These are phyloP conservation scores for Ustilago cynodontis DNA, from an alignment of 1,284 basidiomycete genomes.

Conservation along the genomic window DNA sequence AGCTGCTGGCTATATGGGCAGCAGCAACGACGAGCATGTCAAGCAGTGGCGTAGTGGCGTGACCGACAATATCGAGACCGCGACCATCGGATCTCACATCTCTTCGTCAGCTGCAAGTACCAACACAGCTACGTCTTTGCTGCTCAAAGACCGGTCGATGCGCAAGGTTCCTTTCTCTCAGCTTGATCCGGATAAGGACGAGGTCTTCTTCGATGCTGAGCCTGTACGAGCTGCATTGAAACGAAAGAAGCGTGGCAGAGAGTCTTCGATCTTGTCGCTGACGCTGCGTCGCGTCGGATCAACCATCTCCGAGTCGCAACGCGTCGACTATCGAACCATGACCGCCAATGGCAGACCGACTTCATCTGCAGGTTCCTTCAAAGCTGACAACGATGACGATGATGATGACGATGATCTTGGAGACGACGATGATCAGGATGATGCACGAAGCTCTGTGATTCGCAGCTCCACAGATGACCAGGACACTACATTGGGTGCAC, in stretches of 20 bases:
- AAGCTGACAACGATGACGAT: constrained; percentile 22
- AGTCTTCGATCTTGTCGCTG: constrained; percentile 60
- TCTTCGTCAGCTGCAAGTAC: constrained; percentile 39
- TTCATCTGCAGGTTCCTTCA: constrained; percentile 26
- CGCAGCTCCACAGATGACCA: constrained; percentile 19
- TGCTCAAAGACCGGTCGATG: constrained; percentile 36
- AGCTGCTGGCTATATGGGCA: constrained; percentile 40
- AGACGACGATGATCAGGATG: constrained; percentile 7
- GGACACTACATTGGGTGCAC: constrained; percentile 20
- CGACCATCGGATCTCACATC: constrained; percentile 29
- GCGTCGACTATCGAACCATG: constrained; percentile 23
- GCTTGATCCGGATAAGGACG: constrained; percentile 60
- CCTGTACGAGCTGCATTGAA: constrained; percentile 55
- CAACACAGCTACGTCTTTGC: constrained; percentile 23
- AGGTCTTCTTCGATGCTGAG: constrained; percentile 59
- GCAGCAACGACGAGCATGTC: constrained; percentile 47
- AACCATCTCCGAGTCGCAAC: constrained; percentile 45
- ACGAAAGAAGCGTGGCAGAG: constrained; percentile 58
- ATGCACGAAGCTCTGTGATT: constrained; percentile 12
- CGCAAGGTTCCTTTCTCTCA: constrained; percentile 43
- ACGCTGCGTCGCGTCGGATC: constrained; percentile 59
- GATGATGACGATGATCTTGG: constrained; percentile 17
- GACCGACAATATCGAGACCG: constrained; percentile 19
- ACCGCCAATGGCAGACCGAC: constrained; percentile 21
- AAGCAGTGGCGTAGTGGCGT: constrained; percentile 54